Evolutionary conservation across 345 rosid genomes (phyloP).

Genomic region (Syzygium aromaticum): DNA sequence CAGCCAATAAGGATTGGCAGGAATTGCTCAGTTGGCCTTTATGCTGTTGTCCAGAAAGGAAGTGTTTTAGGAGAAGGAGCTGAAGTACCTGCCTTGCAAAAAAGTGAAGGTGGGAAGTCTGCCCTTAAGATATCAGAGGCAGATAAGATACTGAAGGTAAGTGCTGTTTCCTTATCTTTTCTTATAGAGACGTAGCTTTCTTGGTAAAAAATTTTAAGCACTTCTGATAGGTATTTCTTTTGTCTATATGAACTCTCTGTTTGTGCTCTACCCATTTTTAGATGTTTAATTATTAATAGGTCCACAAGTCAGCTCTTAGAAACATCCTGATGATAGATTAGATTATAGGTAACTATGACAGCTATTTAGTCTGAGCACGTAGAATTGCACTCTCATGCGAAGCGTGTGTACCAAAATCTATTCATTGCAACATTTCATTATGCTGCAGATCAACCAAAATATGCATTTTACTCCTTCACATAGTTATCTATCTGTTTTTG

Average conservation of each 20-base stretch:
- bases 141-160: conserved; percentile 17
- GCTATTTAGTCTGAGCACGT: background rate
- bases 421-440: background rate
- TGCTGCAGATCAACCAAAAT: background rate
- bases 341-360: background rate
- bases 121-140: conserved; percentile 14
- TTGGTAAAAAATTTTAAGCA: background rate
- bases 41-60: conserved; percentile 57
- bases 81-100: conserved; percentile 41
- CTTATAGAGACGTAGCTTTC: background rate
- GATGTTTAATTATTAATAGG: background rate
- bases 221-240: background rate
- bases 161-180: background rate
- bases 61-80: conserved; percentile 35
- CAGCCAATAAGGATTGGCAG: conserved; percentile 36
- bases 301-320: background rate
- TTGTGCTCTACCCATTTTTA: background rate
- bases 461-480: background rate
- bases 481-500: background rate
- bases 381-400: background rate
- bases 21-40: conserved; percentile 46
- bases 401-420: background rate
- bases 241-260: background rate
- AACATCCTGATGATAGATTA: background rate
- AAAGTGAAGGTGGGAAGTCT: conserved; percentile 28